These are phyloP conservation scores for Auxenochlorella pyrenoidosa DNA, from an alignment of 139 green algal genomes.

Conservation along the genomic window DNA sequence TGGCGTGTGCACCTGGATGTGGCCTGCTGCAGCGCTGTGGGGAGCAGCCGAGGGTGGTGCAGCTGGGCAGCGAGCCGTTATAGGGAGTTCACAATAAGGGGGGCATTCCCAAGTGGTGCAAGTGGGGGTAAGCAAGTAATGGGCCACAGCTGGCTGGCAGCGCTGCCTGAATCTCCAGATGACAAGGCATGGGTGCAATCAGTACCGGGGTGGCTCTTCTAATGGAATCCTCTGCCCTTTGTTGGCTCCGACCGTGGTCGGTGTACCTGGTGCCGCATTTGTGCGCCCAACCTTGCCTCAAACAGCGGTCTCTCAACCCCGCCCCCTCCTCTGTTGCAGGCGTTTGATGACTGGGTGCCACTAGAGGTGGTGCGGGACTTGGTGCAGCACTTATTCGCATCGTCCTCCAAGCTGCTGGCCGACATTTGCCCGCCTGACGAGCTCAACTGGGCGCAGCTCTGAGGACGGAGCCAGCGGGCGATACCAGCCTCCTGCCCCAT, in stretches of 20 bases:
- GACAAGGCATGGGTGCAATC: too few species aligned
- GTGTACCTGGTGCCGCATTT: too few species aligned
- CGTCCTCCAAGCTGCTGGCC: conserved; percentile 38
- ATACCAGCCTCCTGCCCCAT: background rate
- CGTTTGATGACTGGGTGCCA: conserved; percentile 57
- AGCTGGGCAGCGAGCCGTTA: background rate
- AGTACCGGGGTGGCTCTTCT: too few species aligned
- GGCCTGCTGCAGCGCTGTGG: background rate
- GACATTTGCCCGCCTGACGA: conserved; percentile 47
- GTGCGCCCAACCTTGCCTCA: background rate
- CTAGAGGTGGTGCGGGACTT: conserved; percentile 52
- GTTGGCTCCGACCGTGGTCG: too few species aligned
- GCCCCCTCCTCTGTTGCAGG: background rate
- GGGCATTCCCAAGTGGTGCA: background rate
- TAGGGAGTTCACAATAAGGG: background rate
- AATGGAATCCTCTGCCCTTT: too few species aligned
- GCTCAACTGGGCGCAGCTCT: conserved; percentile 18
- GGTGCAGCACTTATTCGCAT: conserved; percentile 6
- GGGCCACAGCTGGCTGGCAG: too few species aligned
- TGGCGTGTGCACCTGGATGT: background rate
- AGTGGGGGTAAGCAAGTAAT: too few species aligned
- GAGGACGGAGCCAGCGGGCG: background rate
- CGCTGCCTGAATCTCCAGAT: too few species aligned
- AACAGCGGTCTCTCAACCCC: background rate
- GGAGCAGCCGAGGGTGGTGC: background rate